A percentile compares a stretch with the other conserved stretches of the same genome.
Conservation (phyloP, 768 basidiomycete genomes). For the Mycena vitilis region DNA sequence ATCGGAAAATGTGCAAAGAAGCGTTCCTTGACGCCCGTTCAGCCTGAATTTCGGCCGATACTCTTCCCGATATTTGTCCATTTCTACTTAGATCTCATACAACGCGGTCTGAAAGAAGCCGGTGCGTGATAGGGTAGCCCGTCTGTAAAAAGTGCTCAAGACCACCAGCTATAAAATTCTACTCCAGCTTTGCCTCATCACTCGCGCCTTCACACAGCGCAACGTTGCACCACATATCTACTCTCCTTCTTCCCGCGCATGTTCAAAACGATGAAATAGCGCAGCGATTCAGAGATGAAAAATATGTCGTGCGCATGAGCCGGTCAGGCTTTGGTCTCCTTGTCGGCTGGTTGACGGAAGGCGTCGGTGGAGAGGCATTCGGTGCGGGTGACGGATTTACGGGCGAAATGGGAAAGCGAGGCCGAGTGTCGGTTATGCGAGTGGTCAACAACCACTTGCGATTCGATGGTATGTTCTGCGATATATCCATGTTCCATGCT, state of each 20-base stretch:
- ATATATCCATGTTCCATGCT: conserved; percentile 21
- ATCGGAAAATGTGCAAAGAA: background rate
- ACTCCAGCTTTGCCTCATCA: conserved; percentile 73
- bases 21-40: conserved; percentile 30
- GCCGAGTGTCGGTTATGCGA: conserved; percentile 89
- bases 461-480: conserved; percentile 77
- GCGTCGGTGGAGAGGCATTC: conserved; percentile 85
- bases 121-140: conserved; percentile 60
- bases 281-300: conserved; percentile 88
- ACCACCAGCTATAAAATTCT: conserved; percentile 77
- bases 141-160: conserved; percentile 14
- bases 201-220: conserved; percentile 73
- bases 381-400: conserved; percentile 84
- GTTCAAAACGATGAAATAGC: conserved; percentile 86
- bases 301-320: conserved; percentile 91
- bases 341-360: conserved; percentile 96
- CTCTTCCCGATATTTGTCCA: conserved; percentile 97
- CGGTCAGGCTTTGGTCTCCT: conserved; percentile 92
- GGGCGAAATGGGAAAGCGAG: conserved; percentile 85
- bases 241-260: conserved; percentile 84
- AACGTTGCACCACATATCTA: conserved; percentile 82
- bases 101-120: conserved; percentile 90
- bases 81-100: conserved; percentile 95
- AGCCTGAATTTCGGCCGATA: conserved; percentile 95
- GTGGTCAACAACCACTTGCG: conserved; percentile 94